These are phyloP conservation scores for Eucalyptus dawsonii DNA, from an alignment of 345 rosid genomes.

Conservation along the genomic window DNA sequence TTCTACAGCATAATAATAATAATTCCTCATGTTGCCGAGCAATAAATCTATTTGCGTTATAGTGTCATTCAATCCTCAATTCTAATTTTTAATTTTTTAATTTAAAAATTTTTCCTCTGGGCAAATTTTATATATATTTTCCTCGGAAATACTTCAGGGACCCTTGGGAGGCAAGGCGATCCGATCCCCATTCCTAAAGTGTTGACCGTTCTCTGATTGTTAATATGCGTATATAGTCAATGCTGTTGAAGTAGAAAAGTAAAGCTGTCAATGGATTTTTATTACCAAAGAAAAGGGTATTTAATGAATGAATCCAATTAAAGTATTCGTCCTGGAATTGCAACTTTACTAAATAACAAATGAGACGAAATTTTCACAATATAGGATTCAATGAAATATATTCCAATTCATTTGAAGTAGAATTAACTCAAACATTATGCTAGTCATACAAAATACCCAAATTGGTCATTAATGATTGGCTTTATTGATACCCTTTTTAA, in stretches of 20 bases:
- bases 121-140: background rate
- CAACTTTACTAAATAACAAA: background rate
- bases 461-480: background rate
- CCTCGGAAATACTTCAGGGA: background rate
- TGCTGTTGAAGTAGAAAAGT: background rate
- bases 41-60: background rate
- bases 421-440: background rate
- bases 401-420: rapidly evolving
- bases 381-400: background rate
- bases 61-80: background rate
- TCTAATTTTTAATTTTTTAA: background rate
- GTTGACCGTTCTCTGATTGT: background rate
- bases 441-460: background rate
- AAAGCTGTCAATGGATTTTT: background rate
- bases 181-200: background rate
- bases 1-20: background rate
- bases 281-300: background rate
- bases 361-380: background rate
- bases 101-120: background rate
- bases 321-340: background rate
- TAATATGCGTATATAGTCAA: background rate
- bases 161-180: background rate
- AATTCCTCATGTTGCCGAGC: background rate
- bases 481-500: too few species aligned
- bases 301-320: background rate